Conservation (phyloP, 495 filamentous ascomycete species). For the Oidiodendron maius region DNA sequence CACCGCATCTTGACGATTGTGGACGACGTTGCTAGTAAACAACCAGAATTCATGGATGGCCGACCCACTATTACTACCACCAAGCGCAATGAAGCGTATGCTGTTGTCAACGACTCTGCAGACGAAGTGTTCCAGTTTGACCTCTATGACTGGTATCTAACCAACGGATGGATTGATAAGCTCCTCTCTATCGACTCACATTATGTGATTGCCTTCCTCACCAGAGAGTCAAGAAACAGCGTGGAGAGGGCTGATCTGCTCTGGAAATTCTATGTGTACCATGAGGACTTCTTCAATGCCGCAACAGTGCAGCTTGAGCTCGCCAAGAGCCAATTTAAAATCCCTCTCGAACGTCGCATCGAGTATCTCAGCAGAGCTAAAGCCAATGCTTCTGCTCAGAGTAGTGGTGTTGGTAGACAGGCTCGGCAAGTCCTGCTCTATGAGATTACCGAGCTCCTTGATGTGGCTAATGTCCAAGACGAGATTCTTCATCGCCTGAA, state of each 20-base stretch:
- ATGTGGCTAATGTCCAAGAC: conserved; percentile 91
- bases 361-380: conserved; percentile 84
- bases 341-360: conserved; percentile 73
- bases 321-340: conserved; percentile 69
- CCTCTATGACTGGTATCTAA: conserved; percentile 94
- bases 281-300: conserved; percentile 73
- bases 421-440: conserved; percentile 72
- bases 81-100: conserved; percentile 80
- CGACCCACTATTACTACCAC: conserved; percentile 66
- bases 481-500: conserved; percentile 78
- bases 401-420: conserved; percentile 64
- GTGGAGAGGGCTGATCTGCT: conserved; percentile 82
- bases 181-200: conserved; percentile 77
- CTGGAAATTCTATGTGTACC: conserved; percentile 81
- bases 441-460: conserved; percentile 78
- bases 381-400: conserved; percentile 75
- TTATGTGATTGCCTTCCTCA: conserved; percentile 81
- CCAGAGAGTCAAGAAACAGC: conserved; percentile 60
- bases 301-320: conserved; percentile 80
- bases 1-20: conserved; percentile 70
- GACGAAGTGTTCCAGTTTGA: conserved; percentile 93
- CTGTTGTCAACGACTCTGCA: conserved; percentile 72
- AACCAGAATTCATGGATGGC: conserved; percentile 72
- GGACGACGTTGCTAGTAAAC: conserved; percentile 56
- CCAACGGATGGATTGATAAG: conserved; percentile 73